A percentile compares a stretch with the other conserved stretches of the same genome.
Evolutionary conservation across 805 yeast species (phyloP).

Genomic region (Grigorovia jiainica): DNA sequence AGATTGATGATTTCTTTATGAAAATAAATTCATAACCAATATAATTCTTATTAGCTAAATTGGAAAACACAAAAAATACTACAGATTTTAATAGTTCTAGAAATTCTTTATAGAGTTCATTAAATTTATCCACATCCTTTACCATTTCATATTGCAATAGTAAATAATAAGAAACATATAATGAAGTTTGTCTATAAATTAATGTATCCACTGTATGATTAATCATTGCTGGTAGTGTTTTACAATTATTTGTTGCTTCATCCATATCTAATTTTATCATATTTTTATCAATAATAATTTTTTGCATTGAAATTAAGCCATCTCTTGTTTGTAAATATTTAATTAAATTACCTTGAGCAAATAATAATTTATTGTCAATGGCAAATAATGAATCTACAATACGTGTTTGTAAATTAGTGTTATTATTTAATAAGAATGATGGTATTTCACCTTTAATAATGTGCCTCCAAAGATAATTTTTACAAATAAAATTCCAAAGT

Average conservation of each 20-base stretch:
- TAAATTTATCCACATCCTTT: conserved; percentile 13
- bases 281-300: conserved; percentile 13
- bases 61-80: conserved; percentile 24
- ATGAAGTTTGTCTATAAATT: conserved; percentile 20
- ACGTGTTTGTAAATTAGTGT: conserved; percentile 10
- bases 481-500: conserved; percentile 23
- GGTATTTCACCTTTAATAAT: conserved; percentile 23
- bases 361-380: conserved; percentile 13
- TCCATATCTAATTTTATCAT: conserved; percentile 11
- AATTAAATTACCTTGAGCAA: conserved; percentile 17
- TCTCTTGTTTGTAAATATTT: conserved; percentile 22
- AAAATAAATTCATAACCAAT: conserved; percentile 26
- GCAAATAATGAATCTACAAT: conserved; percentile 20
- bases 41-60: conserved; percentile 23
- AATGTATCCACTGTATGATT: conserved; percentile 21
- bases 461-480: conserved; percentile 25
- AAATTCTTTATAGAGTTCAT: conserved; percentile 15
- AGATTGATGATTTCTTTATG: conserved; percentile 19
- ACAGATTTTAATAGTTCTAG: conserved; percentile 21
- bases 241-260: conserved; percentile 18
- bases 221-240: conserved; percentile 16
- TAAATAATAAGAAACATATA: conserved; percentile 17
- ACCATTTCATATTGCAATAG: conserved; percentile 20
- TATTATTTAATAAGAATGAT: conserved; percentile 8
- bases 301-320: conserved; percentile 15